These are phyloP conservation scores for Rhododendron simsii DNA, from an alignment of 148 eudicot species.

Conservation along the genomic window DNA sequence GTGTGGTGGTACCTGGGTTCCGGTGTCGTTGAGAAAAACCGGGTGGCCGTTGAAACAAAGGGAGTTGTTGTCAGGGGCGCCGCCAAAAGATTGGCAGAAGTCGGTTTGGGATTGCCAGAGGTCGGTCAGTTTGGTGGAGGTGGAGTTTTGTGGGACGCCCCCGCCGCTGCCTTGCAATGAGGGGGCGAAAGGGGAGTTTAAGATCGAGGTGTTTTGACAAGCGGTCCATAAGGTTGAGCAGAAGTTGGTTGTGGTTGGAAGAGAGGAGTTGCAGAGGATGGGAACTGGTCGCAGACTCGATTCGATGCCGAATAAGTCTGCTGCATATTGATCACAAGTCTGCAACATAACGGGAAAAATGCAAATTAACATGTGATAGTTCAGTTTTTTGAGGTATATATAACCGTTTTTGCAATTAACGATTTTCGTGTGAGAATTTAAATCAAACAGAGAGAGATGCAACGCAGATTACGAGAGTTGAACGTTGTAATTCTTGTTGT, in stretches of 20 bases:
- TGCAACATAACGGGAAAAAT: constrained; percentile 20
- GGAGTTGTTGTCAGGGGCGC: constrained; percentile 27
- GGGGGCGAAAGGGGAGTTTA: constrained; percentile 77
- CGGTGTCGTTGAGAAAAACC: constrained; percentile 33
- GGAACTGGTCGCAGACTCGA: constrained; percentile 57
- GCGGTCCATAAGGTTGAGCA: constrained; percentile 68
- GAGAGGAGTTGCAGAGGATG: constrained; percentile 69
- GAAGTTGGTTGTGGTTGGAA: constrained; percentile 38
- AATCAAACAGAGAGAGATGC: no score
- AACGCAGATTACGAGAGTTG: no score
- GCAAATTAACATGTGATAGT: no score
- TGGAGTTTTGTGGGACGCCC: constrained; percentile 36
- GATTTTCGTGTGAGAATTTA: no score
- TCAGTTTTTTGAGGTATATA: no score
- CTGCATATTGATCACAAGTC: constrained; percentile 87
- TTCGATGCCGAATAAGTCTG: constrained; percentile 44
- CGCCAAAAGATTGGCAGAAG: constrained; percentile 66
- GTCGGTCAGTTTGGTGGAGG: constrained; percentile 50
- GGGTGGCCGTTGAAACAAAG: constrained; percentile 64
- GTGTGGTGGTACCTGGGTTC: constrained; percentile 36
- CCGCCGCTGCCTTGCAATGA: constrained; percentile 54
- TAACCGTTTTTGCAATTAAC: no score
- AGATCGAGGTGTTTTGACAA: constrained; percentile 49
- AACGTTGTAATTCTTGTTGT: no score
- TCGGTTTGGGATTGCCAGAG: constrained; percentile 77